Percentiles rank a stretch among this genome's conserved stretches.
phyloP scores from a whole-genome alignment of 305 asterid genomes.

The Monarda citriodora region DNA sequence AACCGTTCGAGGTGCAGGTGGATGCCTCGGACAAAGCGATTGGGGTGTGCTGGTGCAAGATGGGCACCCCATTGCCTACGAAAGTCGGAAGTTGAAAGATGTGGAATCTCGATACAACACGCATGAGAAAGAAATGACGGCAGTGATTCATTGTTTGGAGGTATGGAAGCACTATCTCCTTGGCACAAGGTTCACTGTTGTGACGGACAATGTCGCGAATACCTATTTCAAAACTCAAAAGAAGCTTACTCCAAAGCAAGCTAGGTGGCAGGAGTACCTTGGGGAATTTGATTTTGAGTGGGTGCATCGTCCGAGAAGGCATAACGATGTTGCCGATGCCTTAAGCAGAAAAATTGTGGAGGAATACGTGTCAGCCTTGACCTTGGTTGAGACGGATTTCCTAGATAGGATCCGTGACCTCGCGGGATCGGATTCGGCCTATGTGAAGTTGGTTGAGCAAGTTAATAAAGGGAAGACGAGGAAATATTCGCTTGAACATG shows the following conservation, averaged over 20 bases:
- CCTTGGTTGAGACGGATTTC: background rate
- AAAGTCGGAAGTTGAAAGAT: background rate
- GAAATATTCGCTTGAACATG: background rate
- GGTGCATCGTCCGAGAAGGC: background rate
- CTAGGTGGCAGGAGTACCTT: slow-evolving; percentile 4
- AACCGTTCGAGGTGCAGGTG: background rate
- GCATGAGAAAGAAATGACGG: background rate
- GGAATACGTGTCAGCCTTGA: background rate
- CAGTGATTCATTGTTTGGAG: background rate
- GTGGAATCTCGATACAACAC: background rate
- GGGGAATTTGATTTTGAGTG: slow-evolving; percentile 1
- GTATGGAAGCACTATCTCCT: background rate
- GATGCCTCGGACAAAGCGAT: background rate
- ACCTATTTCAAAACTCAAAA: slow-evolving; percentile 7
- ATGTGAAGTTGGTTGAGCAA: background rate
- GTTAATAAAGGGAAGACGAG: background rate
- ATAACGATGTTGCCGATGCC: background rate
- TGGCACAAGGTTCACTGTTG: background rate
- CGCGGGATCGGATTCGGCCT: background rate
- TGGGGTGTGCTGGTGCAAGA: background rate
- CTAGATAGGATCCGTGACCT: background rate
- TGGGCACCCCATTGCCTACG: background rate
- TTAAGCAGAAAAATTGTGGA: background rate
- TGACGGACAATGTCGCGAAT: slow-evolving; percentile 9
- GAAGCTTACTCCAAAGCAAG: slow-evolving; percentile 5